These are phyloP conservation scores for Henningerozyma blattae DNA, from an alignment of 805 yeast species.

Conservation along the genomic window DNA sequence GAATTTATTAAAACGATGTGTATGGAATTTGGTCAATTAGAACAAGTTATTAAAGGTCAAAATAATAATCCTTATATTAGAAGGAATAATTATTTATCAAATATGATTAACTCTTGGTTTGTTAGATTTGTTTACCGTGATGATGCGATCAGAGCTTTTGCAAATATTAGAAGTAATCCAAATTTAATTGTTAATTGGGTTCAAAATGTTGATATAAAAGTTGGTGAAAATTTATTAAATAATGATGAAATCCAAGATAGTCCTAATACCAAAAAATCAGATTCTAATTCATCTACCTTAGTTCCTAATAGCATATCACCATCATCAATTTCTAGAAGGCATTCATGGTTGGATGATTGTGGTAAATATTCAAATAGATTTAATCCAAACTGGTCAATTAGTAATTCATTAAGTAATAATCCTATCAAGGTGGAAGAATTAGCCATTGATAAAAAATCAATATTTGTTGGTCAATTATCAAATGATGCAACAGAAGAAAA, in stretches of 20 bases:
- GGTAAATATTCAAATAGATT: background rate
- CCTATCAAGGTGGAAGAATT: too few relatives aligned
- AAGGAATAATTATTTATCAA: conserved; percentile 10
- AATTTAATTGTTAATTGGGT: conserved; percentile 74
- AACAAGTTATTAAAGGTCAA: conserved; percentile 40
- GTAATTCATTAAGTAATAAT: conserved; percentile 6
- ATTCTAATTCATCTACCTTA: background rate
- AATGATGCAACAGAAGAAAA: conserved; percentile 41
- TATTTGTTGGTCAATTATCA: conserved; percentile 71
- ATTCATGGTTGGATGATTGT: background rate
- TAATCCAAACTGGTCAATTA: background rate
- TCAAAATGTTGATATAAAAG: conserved; percentile 47
- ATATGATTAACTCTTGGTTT: conserved; percentile 45
- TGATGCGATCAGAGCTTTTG: conserved; percentile 80
- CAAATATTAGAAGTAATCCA: conserved; percentile 42
- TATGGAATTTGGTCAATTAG: conserved; percentile 61
- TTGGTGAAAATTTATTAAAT: background rate
- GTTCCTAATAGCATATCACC: too few relatives aligned
- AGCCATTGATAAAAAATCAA: conserved; percentile 53
- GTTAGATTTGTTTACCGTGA: conserved; percentile 70
- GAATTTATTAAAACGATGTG: conserved; percentile 30
- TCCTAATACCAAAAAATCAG: background rate
- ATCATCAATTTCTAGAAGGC: too few relatives aligned
- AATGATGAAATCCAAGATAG: conserved; percentile 3
- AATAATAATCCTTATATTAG: conserved; percentile 16